Conservation (phyloP, 495 filamentous ascomycete species). For the Hypoxylon subgilvum region DNA sequence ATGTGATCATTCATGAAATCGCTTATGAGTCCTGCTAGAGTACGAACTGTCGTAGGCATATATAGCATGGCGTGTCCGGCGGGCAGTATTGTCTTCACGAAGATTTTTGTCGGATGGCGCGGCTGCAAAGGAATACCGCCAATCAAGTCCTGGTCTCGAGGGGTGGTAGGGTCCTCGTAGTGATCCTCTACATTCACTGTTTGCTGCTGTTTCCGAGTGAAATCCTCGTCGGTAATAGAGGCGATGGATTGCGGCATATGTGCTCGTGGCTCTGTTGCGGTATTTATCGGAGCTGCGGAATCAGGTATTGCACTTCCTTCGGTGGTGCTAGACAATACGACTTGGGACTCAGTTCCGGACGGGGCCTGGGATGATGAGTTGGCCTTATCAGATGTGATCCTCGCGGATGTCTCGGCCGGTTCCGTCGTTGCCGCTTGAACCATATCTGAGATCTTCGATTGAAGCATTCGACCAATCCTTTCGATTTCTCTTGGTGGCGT, state of each 20-base stretch:
- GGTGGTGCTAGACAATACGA: neutral
- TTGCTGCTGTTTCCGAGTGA: conserved; percentile 28
- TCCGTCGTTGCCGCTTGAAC: conserved; percentile 1
- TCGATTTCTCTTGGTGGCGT: conserved; percentile 73
- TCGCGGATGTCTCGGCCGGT: conserved; percentile 1
- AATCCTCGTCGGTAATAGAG: conserved; percentile 46
- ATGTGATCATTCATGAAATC: conserved; percentile 78
- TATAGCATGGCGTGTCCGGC: conserved; percentile 88
- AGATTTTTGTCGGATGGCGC: conserved; percentile 53
- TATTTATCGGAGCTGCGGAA: conserved; percentile 53
- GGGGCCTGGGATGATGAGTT: conserved; percentile 7
- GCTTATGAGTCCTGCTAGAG: conserved; percentile 79
- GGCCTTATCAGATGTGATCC: neutral
- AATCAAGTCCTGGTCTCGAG: conserved; percentile 42
- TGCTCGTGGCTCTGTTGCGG: conserved; percentile 30
- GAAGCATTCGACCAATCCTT: conserved; percentile 60
- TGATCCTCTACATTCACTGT: conserved; percentile 38
- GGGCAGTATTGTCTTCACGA: conserved; percentile 76
- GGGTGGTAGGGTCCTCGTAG: conserved; percentile 56
- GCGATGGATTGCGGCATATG: conserved; percentile 42
- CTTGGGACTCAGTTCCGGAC: conserved; percentile 1
- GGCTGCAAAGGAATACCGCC: conserved; percentile 50
- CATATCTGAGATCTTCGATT: conserved; percentile 13
- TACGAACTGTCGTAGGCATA: conserved; percentile 73
- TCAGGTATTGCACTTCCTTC: conserved; percentile 49